phyloP scores from a whole-genome alignment of 352 stramenopile genomes.

The Pythium dissimile region DNA sequence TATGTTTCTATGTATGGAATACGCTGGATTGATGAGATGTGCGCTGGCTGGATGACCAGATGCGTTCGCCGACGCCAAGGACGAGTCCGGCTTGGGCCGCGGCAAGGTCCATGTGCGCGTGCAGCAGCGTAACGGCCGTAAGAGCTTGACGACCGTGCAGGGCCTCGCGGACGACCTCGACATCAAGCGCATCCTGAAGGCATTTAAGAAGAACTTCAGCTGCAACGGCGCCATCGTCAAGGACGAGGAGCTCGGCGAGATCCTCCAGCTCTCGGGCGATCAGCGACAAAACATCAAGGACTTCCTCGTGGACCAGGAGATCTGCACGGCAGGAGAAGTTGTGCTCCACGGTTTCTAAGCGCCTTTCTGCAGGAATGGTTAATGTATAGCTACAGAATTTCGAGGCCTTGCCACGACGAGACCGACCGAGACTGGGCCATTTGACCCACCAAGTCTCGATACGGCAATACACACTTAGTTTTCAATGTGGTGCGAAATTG shows the following conservation, averaged over 20 bases:
- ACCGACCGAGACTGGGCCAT: too few relatives aligned
- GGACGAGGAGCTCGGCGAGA: slow-evolving; percentile 96
- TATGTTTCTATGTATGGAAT: neutral
- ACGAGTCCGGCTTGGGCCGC: slow-evolving; percentile 79
- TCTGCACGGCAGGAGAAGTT: slow-evolving; percentile 94
- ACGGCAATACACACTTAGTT: too few relatives aligned
- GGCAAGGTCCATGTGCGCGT: slow-evolving; percentile 98
- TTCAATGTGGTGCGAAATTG: too few relatives aligned
- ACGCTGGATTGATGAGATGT: neutral
- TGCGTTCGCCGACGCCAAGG: slow-evolving; percentile 86
- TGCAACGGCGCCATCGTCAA: slow-evolving; percentile 99
- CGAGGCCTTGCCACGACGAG: too few relatives aligned
- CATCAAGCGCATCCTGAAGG: slow-evolving; percentile 99
- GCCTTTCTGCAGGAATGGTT: neutral
- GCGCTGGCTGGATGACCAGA: slow-evolving; percentile 31
- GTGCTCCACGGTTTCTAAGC: slow-evolving; percentile 98
- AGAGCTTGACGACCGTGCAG: slow-evolving; percentile 99
- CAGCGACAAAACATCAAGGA: slow-evolving; percentile 98
- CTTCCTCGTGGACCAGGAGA: slow-evolving; percentile 99
- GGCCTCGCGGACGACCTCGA: slow-evolving; percentile 97
- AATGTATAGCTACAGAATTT: slow-evolving; percentile 25
- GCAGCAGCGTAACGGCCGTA: slow-evolving; percentile 99
- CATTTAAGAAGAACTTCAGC: slow-evolving; percentile 99
- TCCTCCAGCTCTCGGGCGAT: slow-evolving; percentile 99
- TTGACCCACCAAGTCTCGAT: too few relatives aligned